A percentile compares a stretch with the other conserved stretches of the same genome.
Conservation (phyloP, 331 rosid genomes). For the Prunus yedoensis region DNA sequence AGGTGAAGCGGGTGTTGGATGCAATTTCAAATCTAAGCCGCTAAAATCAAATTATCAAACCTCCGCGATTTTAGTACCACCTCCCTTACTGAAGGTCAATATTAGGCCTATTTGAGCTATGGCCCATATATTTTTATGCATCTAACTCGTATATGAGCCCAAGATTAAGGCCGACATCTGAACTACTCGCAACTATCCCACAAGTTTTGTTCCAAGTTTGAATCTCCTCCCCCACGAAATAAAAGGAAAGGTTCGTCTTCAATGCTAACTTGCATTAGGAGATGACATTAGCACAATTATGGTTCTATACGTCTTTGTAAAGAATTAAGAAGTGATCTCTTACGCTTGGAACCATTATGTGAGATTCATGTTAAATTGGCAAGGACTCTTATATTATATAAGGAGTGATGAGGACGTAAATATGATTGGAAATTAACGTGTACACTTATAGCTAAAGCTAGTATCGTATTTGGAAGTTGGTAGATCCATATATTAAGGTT, state of each 20-base stretch:
- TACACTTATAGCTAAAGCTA: background rate
- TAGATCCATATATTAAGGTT: background rate
- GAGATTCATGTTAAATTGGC: background rate
- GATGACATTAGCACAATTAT: no score
- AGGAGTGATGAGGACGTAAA: background rate
- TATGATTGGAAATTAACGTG: background rate
- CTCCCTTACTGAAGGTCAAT: background rate
- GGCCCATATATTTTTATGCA: background rate
- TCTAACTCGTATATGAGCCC: background rate
- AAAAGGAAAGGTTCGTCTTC: no score
- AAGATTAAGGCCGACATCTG: background rate
- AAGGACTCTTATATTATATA: background rate
- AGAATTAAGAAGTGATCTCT: background rate
- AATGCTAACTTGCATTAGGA: no score
- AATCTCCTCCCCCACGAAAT: no score
- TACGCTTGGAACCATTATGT: background rate
- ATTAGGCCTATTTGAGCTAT: background rate
- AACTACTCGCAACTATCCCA: background rate
- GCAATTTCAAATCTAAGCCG: background rate
- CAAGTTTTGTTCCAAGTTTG: no score
- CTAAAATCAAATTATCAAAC: background rate
- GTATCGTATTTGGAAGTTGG: background rate
- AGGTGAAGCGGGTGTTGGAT: no score
- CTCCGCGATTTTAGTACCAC: background rate
- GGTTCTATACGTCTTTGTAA: background rate